Conservation (phyloP, 495 filamentous ascomycete genomes). For the Neurospora africana region DNA sequence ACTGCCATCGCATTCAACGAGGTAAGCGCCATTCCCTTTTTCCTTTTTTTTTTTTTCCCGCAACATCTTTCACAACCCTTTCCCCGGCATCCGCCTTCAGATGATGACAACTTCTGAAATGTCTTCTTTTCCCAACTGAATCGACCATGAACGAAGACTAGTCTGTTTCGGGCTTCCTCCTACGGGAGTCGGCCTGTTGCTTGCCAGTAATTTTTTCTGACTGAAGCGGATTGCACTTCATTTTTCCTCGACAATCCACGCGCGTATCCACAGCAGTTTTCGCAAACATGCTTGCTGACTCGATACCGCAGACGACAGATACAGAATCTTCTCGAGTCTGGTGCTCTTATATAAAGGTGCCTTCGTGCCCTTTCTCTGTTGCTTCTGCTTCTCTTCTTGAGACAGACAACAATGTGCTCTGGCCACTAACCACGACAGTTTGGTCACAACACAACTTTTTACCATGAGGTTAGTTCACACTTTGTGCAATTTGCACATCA, state of each 20-base stretch:
- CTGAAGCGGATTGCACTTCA: constrained; percentile 6
- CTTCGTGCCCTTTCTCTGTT: neutral
- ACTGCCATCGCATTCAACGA: neutral
- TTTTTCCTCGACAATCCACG: constrained; percentile 3
- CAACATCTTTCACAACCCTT: neutral
- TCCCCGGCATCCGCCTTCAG: constrained; percentile 21
- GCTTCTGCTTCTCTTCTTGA: neutral
- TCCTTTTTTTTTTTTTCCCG: constrained; percentile 3
- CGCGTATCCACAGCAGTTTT: constrained; percentile 2
- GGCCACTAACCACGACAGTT: neutral
- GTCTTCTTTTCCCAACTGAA: constrained; percentile 91
- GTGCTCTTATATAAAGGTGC: neutral
- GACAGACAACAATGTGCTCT: neutral
- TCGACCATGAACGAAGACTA: constrained; percentile 83
- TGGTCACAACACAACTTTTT: neutral
- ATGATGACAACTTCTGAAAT: constrained; percentile 75
- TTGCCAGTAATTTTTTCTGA: constrained; percentile 98
- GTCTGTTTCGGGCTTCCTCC: constrained; percentile 57
- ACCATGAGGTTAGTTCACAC: constrained; percentile 15
- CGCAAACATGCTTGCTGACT: neutral
- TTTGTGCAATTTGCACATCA: neutral
- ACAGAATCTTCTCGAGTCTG: neutral
- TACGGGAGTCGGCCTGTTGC: constrained; percentile 69
- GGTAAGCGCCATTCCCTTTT: constrained; percentile 13
- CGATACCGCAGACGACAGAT: neutral